Evolutionary conservation across 2,329 filamentous ascomycete genomes (phyloP), one percentile per base, ranked within the genome.

Genomic region (Arthrobotrys iridis): DNA sequence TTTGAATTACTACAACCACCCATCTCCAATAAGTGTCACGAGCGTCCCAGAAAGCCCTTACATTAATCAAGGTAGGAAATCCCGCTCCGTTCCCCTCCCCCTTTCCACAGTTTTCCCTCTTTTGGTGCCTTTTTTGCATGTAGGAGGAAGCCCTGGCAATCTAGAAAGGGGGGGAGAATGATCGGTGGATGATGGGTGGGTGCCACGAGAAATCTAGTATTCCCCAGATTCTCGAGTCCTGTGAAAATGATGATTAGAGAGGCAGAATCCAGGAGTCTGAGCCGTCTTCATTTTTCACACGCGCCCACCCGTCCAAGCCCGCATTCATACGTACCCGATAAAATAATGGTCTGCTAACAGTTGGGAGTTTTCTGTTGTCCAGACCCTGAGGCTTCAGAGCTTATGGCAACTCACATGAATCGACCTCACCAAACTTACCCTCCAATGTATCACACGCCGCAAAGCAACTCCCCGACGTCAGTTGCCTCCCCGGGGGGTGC

Each of bases 391-490:
- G 62, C 70, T 52, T 62, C 62, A 45, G 70, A 74, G 70, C 70
- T 66, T 74, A 90, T 90, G 89, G 88, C 88, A 77, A 85, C 88
- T 79, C 86, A 88, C 79, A 89, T 90, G 86, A 88, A 88, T 81
- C 86, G 88, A 79, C 83, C 87, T 77, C 72, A 76, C 64, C 72
- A 76, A 76, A 82, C 85, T 50, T 97, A 96, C 82, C 93, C 93
- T 79, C 92, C 93, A 75, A 96, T 97, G 81, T 97, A 97, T 82
- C 92, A 97, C 83, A 96, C 93, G 15, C 93, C 93, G 65, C 93
- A 97, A 84, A 96, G 93, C 67, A 96, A 94, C 83, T 97, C 94
- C 65, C 94, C 94, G 55, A 92, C 93, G 40, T 96, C 93, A 58
- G 93, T 97, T 79, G 91, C 93, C 77, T 97, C 94, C 33, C 90